Evolutionary conservation across 2,329 filamentous ascomycete genomes (phyloP).

Genomic region (Xylaria sp.): DNA sequence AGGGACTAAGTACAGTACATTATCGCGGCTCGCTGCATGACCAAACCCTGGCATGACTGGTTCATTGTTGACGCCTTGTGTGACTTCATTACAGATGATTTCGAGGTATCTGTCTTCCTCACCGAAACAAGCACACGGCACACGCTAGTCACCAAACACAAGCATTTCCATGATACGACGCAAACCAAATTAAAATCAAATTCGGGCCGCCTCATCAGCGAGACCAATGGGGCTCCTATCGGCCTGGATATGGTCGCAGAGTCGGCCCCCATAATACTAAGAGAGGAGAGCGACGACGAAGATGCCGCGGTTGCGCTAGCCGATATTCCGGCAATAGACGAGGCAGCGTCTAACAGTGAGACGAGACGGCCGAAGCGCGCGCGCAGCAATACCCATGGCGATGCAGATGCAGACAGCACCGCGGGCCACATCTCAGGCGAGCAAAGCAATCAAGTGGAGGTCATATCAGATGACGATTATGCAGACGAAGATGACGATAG

Average conservation of each 20-base stretch:
- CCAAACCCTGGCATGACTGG: constrained; percentile 5
- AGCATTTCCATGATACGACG: constrained; percentile 69
- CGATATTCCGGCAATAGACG: constrained; percentile 57
- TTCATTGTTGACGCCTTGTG: constrained; percentile 29
- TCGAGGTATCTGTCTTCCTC: constrained; percentile 92
- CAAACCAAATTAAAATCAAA: constrained; percentile 64
- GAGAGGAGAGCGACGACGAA: constrained; percentile 67
- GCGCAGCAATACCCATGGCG: constrained; percentile 39
- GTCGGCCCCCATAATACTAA: constrained; percentile 48
- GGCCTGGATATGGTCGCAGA: constrained; percentile 52
- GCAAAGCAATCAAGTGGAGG: constrained; percentile 41
- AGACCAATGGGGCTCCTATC: constrained; percentile 58
- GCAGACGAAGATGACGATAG: constrained; percentile 42
- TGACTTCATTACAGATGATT: constrained; percentile 72
- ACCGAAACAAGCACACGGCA: constrained; percentile 86
- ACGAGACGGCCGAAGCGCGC: constrained; percentile 40
- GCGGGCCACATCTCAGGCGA: constrained; percentile 35
- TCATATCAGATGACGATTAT: constrained; percentile 49
- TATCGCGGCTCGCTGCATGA: constrained; percentile 25
- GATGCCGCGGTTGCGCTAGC: constrained; percentile 59
- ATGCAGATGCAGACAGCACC: constrained; percentile 25
- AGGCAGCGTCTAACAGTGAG: constrained; percentile 36
- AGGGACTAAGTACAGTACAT: constrained; percentile 27
- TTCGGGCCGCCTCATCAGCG: constrained; percentile 65
- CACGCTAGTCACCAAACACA: constrained; percentile 84